Evolutionary conservation across 2,329 filamentous ascomycete species (phyloP).

Genomic region (Elsinoe batatas): DNA sequence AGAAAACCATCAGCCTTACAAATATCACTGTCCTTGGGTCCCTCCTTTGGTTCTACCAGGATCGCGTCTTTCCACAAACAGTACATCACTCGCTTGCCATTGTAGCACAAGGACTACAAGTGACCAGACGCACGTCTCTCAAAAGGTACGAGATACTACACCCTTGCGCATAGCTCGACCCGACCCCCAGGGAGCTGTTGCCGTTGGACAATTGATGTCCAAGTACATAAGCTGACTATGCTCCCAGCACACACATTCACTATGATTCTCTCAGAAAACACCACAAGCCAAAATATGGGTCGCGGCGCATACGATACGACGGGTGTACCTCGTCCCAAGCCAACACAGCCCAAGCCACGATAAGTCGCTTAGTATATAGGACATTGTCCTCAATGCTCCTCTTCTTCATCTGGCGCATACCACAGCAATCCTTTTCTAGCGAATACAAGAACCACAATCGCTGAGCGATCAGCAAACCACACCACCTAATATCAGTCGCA

Average conservation of each 20-base stretch:
- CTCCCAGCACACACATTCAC: neutral
- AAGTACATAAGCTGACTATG: neutral
- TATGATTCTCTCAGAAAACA: constrained; percentile 8
- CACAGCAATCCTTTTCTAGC: neutral
- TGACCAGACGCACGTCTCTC: constrained; percentile 4
- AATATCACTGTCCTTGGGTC: neutral
- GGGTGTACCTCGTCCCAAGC: constrained; percentile 38
- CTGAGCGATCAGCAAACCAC: constrained; percentile 5
- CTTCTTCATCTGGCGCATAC: neutral
- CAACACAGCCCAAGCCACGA: constrained; percentile 29
- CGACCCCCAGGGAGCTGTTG: neutral
- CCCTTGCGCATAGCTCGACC: neutral
- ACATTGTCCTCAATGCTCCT: neutral
- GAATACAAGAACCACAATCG: constrained; percentile 2
- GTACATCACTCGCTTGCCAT: neutral
- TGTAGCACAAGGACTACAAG: neutral
- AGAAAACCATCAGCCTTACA: constrained; percentile 10
- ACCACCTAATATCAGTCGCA: neutral
- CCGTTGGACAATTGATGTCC: neutral
- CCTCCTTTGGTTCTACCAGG: neutral
- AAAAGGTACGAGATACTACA: neutral
- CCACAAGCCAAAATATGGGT: constrained; percentile 34
- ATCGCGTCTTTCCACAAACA: constrained; percentile 6
- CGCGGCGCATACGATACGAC: constrained; percentile 42
- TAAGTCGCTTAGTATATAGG: neutral